Evolutionary conservation across 345 rosid genomes (phyloP).

Genomic region (Pistacia vera): DNA sequence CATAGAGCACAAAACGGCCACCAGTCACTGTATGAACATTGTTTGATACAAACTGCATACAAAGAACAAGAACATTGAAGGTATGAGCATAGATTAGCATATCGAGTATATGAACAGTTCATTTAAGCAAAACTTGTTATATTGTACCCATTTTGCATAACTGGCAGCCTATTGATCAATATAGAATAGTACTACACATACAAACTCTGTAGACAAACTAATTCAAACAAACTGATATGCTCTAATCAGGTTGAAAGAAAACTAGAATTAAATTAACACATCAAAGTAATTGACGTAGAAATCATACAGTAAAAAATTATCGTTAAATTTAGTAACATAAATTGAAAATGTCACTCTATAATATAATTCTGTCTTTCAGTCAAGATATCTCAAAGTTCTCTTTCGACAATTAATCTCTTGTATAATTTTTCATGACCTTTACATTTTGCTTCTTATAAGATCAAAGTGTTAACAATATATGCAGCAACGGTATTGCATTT

Average conservation of each 20-base stretch:
- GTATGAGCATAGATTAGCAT: not conserved
- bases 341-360: not conserved
- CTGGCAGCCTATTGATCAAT: not conserved
- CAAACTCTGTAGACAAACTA: no score
- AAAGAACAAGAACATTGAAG: slow-evolving; percentile 9
- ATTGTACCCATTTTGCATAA: not conserved
- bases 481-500: not conserved
- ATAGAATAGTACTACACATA: not conserved
- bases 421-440: not conserved
- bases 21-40: slow-evolving; percentile 25
- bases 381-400: slow-evolving; percentile 1
- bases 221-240: no score
- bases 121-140: not conserved
- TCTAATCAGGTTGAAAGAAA: no score
- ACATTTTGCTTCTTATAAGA: not conserved
- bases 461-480: not conserved
- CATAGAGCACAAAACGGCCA: slow-evolving; percentile 34
- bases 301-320: no score
- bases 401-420: not conserved
- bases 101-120: not conserved
- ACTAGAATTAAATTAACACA: no score
- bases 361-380: not conserved
- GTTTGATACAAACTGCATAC: slow-evolving; percentile 35
- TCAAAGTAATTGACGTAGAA: no score
- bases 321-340: not conserved